phyloP scores from a whole-genome alignment of 805 yeast genomes.

The Saturnispora hagleri region DNA sequence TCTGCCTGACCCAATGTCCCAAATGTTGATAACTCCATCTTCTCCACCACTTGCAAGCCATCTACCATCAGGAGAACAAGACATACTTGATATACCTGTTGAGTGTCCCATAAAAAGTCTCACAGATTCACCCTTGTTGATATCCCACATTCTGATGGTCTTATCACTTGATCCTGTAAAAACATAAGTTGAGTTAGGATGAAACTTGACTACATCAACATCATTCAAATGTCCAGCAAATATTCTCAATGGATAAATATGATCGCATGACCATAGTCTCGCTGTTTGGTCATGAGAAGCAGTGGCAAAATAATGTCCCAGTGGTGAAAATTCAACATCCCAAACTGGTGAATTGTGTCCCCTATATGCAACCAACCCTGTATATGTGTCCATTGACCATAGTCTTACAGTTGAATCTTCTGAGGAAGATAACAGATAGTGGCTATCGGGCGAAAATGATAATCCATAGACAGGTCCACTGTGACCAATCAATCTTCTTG shows the following conservation, averaged over 20 bases:
- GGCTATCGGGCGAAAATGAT: conserved; percentile 84
- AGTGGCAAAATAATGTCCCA: conserved; percentile 97
- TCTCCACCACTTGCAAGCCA: conserved; percentile 70
- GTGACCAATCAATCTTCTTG: conserved; percentile 71
- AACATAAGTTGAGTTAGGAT: conserved; percentile 90
- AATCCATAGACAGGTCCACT: conserved; percentile 89
- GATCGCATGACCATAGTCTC: conserved; percentile 95
- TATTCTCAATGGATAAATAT: conserved; percentile 87
- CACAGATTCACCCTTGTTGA: conserved; percentile 78
- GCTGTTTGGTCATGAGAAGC: conserved; percentile 98
- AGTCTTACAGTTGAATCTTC: conserved; percentile 88
- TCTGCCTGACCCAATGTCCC: conserved; percentile 93
- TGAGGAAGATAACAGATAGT: conserved; percentile 69
- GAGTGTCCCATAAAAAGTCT: conserved; percentile 89
- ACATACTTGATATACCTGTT: conserved; percentile 76
- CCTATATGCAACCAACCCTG: conserved; percentile 85
- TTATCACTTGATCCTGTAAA: conserved; percentile 94
- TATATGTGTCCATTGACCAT: conserved; percentile 90
- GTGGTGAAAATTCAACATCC: conserved; percentile 92
- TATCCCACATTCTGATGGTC: conserved; percentile 98
- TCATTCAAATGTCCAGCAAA: conserved; percentile 97
- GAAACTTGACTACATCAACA: conserved; percentile 91
- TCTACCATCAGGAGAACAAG: conserved; percentile 94
- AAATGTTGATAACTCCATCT: conserved; percentile 62
- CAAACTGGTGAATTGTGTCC: conserved; percentile 96